Evolutionary conservation across 306 rosid species (phyloP), one percentile per base, ranked within the genome.

Genomic region (Luffa aegyptiaca): DNA sequence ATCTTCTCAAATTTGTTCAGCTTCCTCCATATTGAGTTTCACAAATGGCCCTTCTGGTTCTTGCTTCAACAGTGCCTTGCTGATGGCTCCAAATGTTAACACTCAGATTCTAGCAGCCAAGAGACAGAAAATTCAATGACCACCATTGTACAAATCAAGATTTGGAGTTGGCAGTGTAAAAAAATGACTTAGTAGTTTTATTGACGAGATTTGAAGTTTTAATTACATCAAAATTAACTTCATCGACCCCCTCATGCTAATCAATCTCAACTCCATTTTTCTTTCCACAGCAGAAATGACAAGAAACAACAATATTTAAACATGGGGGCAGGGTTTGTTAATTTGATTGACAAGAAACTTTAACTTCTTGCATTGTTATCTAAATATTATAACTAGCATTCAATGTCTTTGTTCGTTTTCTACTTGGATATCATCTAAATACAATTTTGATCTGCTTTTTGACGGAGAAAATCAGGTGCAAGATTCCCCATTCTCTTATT

Each of bases 71-170:
- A 85, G 83, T 74, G 35, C 79, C 2, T n/a, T 66, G 70, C 71
- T 81, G 36, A 5, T 82, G 51, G 44, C 72, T 78, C 49, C 87
- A 63, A 68, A 49, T 80, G 64, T 88, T 21, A 74, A 83, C 84
- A 39, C 83, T 79, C 86, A 77, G 20, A 56, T 81, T 52, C 61
- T 81, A 2, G 79, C 83, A 16, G 81, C 80, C 84, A 87, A 84
- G 87, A 74, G 92, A 44, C 93, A 85, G 56, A 89, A 86, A 83
- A 80, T 80, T 82, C 92, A 83, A 41, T 86, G 77, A 80, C 69
- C 53, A 35, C 49, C 52, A 48, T 74, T 44, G 53, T 48, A 73
- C 68, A 77, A 56, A 57, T 82, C 62, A 63, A 80, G 68, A 76
- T 78, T 63, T 57, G 80, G 39, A 57, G 70, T 82, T 81, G 56